These are phyloP conservation scores for Lepidium aucheri DNA, from an alignment of 345 rosid genomes.

Conservation along the genomic window DNA sequence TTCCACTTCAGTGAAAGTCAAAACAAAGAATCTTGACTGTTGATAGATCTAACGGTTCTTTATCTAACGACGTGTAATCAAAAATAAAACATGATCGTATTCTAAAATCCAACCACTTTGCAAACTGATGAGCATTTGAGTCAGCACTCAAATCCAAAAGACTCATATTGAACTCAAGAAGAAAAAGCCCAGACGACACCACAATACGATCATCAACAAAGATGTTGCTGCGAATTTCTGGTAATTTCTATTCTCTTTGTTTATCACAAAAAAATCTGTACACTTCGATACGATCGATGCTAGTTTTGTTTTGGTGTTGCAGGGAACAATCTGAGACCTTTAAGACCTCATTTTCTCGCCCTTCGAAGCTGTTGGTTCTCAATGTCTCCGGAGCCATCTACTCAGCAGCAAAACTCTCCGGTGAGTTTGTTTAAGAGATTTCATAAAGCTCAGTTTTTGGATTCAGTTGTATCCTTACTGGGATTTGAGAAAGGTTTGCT, in stretches of 20 bases:
- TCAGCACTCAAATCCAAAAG: conserved; percentile 14
- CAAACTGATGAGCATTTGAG: neutral
- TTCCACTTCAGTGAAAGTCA: neutral
- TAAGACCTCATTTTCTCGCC: conserved; percentile 42
- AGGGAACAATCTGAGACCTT: conserved; percentile 47
- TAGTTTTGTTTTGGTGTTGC: neutral
- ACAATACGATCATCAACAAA: neutral
- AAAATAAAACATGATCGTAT: neutral
- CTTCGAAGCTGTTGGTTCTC: conserved; percentile 34
- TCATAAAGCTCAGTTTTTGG: neutral
- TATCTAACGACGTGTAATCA: neutral
- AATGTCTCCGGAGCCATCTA: conserved; percentile 48
- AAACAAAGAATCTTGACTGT: neutral
- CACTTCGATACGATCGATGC: conserved; percentile 9
- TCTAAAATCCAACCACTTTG: neutral
- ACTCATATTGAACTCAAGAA: neutral
- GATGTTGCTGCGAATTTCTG: conserved; percentile 15
- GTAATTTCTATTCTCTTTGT: neutral
- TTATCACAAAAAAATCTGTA: neutral
- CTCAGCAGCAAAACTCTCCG: conserved; percentile 33
- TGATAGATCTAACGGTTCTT: neutral
- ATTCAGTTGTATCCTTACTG: neutral
- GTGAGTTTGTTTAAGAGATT: conserved; percentile 25
- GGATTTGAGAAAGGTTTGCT: neutral
- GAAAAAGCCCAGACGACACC: neutral